Evolutionary conservation across 1,284 basidiomycete genomes (phyloP).

Genomic region (Takashimella koratensis): DNA sequence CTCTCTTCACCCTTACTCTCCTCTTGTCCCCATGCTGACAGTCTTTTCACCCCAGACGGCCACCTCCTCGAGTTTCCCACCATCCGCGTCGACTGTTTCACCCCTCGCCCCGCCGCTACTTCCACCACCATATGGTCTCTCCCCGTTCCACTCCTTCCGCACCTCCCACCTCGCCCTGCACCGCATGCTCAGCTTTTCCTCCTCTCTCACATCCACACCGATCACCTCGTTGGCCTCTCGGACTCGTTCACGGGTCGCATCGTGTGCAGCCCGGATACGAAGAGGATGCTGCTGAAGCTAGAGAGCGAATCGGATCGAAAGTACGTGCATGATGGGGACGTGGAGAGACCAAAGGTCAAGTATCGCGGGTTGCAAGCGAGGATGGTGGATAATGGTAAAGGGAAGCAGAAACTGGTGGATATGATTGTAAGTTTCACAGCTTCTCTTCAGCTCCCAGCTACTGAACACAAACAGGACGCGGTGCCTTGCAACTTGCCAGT

Average conservation of each 20-base stretch:
- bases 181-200: slow-evolving; percentile 63
- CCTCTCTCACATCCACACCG: slow-evolving; percentile 77
- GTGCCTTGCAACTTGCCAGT: slow-evolving; percentile 54
- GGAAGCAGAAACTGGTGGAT: slow-evolving; percentile 41
- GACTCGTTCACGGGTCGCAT: slow-evolving; percentile 51
- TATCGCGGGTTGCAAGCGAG: slow-evolving; percentile 64
- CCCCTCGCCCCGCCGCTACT: slow-evolving; percentile 36
- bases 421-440: slow-evolving; percentile 23
- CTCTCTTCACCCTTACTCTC: background rate
- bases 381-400: slow-evolving; percentile 19
- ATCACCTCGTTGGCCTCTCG: slow-evolving; percentile 55
- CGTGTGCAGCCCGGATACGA: slow-evolving; percentile 72
- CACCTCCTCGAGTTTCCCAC: slow-evolving; percentile 55
- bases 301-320: slow-evolving; percentile 63
- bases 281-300: slow-evolving; percentile 71
- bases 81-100: slow-evolving; percentile 76
- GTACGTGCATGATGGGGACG: slow-evolving; percentile 55
- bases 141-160: slow-evolving; percentile 9
- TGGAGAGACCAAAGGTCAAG: slow-evolving; percentile 59
- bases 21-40: background rate
- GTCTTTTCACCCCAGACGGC: slow-evolving; percentile 30
- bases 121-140: slow-evolving; percentile 14
- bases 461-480: slow-evolving; percentile 17
- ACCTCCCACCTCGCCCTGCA: slow-evolving; percentile 14
- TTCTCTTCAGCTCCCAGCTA: background rate